Evolutionary conservation across 805 yeast genomes (phyloP).

Genomic region (Kodamaea laetipori): DNA sequence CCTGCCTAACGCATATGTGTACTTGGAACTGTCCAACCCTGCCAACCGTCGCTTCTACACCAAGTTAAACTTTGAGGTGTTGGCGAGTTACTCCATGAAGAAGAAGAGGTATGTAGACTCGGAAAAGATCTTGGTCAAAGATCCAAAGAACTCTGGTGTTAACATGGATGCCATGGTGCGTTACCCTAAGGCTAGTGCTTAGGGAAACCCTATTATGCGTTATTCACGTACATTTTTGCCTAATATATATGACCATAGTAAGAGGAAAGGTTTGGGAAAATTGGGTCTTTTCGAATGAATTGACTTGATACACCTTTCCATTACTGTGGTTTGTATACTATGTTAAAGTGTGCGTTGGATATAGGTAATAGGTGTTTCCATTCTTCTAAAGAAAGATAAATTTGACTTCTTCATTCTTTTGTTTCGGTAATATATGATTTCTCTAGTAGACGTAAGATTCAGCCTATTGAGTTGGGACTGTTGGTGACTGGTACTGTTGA

Average conservation of each 20-base stretch:
- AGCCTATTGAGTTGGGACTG: too few species aligned
- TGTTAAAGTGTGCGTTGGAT: constrained; percentile 19
- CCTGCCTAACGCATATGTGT: constrained; percentile 31
- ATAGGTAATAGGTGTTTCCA: constrained; percentile 14
- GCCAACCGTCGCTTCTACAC: constrained; percentile 54
- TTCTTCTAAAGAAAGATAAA: too few species aligned
- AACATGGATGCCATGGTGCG: constrained; percentile 22
- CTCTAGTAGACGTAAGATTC: neutral
- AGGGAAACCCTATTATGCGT: constrained; percentile 15
- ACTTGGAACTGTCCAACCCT: constrained; percentile 60
- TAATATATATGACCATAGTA: constrained; percentile 20
- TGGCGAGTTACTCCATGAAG: constrained; percentile 34
- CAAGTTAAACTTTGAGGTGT: constrained; percentile 51
- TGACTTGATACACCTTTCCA: constrained; percentile 16
- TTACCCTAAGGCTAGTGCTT: constrained; percentile 9
- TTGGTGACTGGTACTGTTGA: too few species aligned
- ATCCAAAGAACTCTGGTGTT: constrained; percentile 17
- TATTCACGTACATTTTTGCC: constrained; percentile 20
- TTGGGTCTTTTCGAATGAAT: constrained; percentile 8
- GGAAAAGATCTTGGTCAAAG: constrained; percentile 13
- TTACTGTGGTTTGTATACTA: constrained; percentile 22
- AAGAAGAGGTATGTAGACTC: constrained; percentile 25
- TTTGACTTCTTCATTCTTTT: neutral
- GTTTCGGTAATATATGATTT: neutral
- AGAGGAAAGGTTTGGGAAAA: constrained; percentile 17